phyloP scores from a whole-genome alignment of 2,329 filamentous ascomycete species.

The Fusarium caatingaense region DNA sequence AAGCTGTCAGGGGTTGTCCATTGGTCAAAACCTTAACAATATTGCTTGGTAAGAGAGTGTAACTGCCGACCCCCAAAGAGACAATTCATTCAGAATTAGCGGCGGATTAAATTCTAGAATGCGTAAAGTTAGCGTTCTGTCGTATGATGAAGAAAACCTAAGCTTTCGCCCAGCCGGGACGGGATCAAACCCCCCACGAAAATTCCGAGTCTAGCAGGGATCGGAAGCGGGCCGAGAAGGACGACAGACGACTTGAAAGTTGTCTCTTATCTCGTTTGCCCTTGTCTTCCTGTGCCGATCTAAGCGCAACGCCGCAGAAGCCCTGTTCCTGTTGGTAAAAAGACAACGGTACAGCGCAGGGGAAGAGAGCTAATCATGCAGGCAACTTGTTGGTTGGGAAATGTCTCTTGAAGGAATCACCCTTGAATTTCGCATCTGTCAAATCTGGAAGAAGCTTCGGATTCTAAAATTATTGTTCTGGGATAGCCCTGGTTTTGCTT shows the following conservation, averaged over 20 bases:
- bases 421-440: neutral
- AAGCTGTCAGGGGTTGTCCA: neutral
- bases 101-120: neutral
- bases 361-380: constrained; percentile 7
- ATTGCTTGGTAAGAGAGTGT: neutral
- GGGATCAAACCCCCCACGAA: constrained; percentile 4
- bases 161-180: constrained; percentile 37
- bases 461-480: neutral
- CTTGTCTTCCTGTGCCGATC: constrained; percentile 3
- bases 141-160: constrained; percentile 15
- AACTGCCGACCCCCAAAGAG: neutral
- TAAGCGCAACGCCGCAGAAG: constrained; percentile 2
- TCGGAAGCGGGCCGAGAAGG: constrained; percentile 8
- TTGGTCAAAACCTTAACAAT: neutral
- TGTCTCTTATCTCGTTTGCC: neutral
- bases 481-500: neutral
- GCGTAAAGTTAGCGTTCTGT: neutral
- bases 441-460: neutral
- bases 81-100: neutral
- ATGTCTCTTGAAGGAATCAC: neutral
- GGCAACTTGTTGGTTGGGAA: neutral
- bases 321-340: neutral
- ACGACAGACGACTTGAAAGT: neutral
- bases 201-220: constrained; percentile 8
- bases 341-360: neutral